Percentiles rank a stretch among this genome's conserved stretches.
Evolutionary conservation across 106 monocot genomes (phyloP).

Genomic region (Alisma plantagoaquatica): DNA sequence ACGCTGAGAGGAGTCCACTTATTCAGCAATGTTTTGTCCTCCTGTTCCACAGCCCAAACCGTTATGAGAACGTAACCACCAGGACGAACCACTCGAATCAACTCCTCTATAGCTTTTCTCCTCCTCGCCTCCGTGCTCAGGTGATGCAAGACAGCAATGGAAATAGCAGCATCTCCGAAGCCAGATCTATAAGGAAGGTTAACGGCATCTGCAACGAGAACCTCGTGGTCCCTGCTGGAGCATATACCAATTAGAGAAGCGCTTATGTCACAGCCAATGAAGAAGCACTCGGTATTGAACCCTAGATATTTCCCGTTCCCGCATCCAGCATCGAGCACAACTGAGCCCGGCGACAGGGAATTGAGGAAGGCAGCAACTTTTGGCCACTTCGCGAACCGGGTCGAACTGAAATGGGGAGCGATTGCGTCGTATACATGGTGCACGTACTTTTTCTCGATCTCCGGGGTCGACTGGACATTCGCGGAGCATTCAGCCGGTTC

Average conservation of each 20-base stretch:
- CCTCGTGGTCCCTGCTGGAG: slow-evolving; percentile 49
- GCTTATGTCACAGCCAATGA: slow-evolving; percentile 79
- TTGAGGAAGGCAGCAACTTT: slow-evolving; percentile 70
- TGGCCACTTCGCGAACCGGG: too few species aligned
- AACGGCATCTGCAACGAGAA: slow-evolving; percentile 85
- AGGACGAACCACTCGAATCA: slow-evolving; percentile 49
- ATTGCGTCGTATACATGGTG: too few species aligned
- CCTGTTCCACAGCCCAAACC: too few species aligned
- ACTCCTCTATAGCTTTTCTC: slow-evolving; percentile 72
- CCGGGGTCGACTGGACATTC: too few species aligned
- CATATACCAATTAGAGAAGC: slow-evolving; percentile 67
- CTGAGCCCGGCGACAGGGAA: slow-evolving; percentile 38
- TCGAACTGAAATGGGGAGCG: slow-evolving; percentile 85
- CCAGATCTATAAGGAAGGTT: too few species aligned
- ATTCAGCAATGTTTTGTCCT: slow-evolving; percentile 47
- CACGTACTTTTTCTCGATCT: too few species aligned
- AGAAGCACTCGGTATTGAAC: slow-evolving; percentile 52
- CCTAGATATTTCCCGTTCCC: slow-evolving; percentile 88
- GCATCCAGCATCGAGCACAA: slow-evolving; percentile 75
- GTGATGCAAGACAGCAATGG: slow-evolving; percentile 82
- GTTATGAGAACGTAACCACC: slow-evolving; percentile 76
- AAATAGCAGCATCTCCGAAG: too few species aligned
- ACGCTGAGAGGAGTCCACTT: slow-evolving; percentile 79
- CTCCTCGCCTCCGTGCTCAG: slow-evolving; percentile 72
- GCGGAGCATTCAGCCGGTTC: too few species aligned